These are phyloP conservation scores for Lachnellula suecica DNA, from an alignment of 2,329 filamentous ascomycete genomes.

Conservation along the genomic window DNA sequence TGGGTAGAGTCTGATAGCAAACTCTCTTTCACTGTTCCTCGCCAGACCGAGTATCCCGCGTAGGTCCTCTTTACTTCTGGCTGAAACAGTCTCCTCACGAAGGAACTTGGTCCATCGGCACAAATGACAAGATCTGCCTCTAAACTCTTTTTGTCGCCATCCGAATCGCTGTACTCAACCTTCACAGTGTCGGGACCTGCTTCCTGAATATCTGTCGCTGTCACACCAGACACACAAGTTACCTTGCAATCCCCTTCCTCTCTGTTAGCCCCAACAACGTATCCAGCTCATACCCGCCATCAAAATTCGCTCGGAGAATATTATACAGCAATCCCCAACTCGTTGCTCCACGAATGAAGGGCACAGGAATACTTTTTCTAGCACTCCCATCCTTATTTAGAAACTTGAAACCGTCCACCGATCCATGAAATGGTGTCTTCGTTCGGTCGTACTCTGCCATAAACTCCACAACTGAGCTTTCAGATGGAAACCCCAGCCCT, in stretches of 20 bases:
- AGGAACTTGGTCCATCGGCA: conserved; percentile 24
- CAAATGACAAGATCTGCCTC: conserved; percentile 18
- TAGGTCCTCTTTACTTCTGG: conserved; percentile 20
- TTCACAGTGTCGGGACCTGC: neutral
- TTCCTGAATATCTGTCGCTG: conserved; percentile 6
- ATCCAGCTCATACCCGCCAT: conserved; percentile 15
- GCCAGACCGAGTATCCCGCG: conserved; percentile 27
- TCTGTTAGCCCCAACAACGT: neutral
- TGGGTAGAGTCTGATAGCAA: conserved; percentile 33
- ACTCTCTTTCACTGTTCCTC: conserved; percentile 39
- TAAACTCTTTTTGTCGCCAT: neutral
- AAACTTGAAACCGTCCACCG: too few relatives aligned
- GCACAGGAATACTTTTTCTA: too few relatives aligned
- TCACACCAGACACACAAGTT: conserved; percentile 5
- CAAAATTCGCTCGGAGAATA: conserved; percentile 20
- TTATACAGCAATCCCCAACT: conserved; percentile 23
- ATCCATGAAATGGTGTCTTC: conserved; percentile 1
- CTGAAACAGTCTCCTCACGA: conserved; percentile 9
- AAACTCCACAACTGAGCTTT: conserved; percentile 6
- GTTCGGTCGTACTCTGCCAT: conserved; percentile 12
- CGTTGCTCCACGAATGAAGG: conserved; percentile 2
- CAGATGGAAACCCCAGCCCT: neutral
- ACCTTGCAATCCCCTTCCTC: conserved; percentile 2
- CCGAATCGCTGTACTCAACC: conserved; percentile 6
- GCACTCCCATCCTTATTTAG: too few relatives aligned